Base-by-base conservation (phyloP, 2,329 filamentous ascomycete genomes). In the Trichoderma brevicompactum region DNA sequence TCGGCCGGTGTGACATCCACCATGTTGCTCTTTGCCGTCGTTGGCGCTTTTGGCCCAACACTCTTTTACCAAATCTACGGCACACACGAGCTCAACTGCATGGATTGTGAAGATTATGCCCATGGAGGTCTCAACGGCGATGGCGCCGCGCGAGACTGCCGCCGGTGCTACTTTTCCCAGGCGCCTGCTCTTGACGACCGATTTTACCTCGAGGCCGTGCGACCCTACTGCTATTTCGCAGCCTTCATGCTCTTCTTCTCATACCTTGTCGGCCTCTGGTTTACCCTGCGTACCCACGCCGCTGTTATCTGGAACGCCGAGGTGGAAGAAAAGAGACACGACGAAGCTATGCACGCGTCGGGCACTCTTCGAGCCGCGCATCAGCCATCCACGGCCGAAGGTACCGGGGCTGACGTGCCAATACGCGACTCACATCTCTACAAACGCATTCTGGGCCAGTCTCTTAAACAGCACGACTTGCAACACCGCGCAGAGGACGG, bases 1-100 rank as follows among this genome's bases (percentile, higher is more conserved):
- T 98, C 94, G 40, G 95, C 95, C 36, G 93, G 95, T 74, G 95
- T 98, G 40, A 98, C 94, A 0, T 97, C 94, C 2, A 99, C 95
- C 0, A 99, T 99, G 95, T 81, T 99, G 65, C 83, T 99, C 9
- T 99, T 99, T 75, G 94, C 95, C 28, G 91, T 96, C 44, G 95
- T 99, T 71, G 94, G 92, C 68, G 92, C 94, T 8, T 99, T 99
- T 77, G 91, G 94, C 0, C 95, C 95, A 2, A 99, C 95, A 0
- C 81, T 99, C 13, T 99, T 99, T 79, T 99, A 98, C 79, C 94
- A 99, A 74, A 97, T 99, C 68, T 98, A 98, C 77, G 96, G 95
- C 71, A 97, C 93, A 55, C 95, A 99, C 74, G 93, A 99, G 79
- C 85, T 99, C 60, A 95, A 92, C 73, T 99, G 95, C 74, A 86